Percentiles rank a stretch among this genome's conserved stretches.
These are phyloP conservation scores for Metschnikowia lunata DNA, from an alignment of 805 yeast genomes.

Conservation along the genomic window DNA sequence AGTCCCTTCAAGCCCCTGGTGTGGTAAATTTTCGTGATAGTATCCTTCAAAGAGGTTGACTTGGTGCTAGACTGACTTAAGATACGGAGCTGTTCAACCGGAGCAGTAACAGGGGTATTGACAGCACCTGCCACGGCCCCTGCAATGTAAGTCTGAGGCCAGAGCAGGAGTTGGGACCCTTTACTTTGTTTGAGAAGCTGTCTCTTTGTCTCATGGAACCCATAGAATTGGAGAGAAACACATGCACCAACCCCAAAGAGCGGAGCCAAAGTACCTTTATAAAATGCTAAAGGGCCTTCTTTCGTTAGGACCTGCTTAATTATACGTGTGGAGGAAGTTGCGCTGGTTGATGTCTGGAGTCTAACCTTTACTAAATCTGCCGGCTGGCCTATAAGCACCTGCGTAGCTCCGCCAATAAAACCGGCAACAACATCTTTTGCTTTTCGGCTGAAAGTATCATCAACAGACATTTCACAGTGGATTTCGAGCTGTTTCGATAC, in stretches of 20 bases:
- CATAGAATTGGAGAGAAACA: conserved; percentile 66
- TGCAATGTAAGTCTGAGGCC: conserved; percentile 55
- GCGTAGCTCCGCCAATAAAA: conserved; percentile 44
- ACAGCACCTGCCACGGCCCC: conserved; percentile 66
- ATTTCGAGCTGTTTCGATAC: too few species aligned
- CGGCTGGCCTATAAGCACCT: conserved; percentile 45
- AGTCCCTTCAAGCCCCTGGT: conserved; percentile 48
- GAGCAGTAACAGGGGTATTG: conserved; percentile 59
- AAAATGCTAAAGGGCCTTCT: conserved; percentile 42
- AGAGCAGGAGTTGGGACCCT: conserved; percentile 36
- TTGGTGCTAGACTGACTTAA: conserved; percentile 49
- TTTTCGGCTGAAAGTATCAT: conserved; percentile 34
- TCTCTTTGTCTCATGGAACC: conserved; percentile 65
- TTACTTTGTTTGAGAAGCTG: conserved; percentile 39
- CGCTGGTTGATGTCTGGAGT: conserved; percentile 33
- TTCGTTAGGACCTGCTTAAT: conserved; percentile 35
- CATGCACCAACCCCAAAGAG: conserved; percentile 48
- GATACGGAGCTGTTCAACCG: conserved; percentile 65
- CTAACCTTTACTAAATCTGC: conserved; percentile 43
- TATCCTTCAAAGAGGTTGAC: conserved; percentile 24
- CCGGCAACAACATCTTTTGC: conserved; percentile 42
- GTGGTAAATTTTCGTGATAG: conserved; percentile 40
- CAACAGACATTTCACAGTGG: conserved; percentile 20
- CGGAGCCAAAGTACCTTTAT: conserved; percentile 44
- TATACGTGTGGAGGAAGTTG: conserved; percentile 28